phyloP scores from a whole-genome alignment of 2,329 filamentous ascomycete species.

The Aspergillus sp. region DNA sequence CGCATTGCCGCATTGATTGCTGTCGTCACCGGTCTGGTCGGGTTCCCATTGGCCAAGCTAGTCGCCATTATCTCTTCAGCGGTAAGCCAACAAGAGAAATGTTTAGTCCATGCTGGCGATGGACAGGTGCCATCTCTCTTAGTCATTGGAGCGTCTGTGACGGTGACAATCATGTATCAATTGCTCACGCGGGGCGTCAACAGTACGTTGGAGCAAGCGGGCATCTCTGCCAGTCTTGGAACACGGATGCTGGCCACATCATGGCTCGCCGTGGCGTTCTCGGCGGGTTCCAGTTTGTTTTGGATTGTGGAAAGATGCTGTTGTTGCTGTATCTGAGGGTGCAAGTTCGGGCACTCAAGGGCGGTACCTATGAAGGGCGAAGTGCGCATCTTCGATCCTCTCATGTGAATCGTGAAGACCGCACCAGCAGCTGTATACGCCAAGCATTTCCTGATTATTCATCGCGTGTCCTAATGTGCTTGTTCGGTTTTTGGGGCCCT shows the following conservation, averaged over 20 bases:
- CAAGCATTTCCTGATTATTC: slow-evolving; percentile 1
- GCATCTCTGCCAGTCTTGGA: slow-evolving; percentile 7
- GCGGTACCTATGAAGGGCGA: slow-evolving; percentile 1
- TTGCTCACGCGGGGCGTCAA: slow-evolving; percentile 5
- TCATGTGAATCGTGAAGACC: neutral
- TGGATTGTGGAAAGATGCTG: slow-evolving; percentile 10
- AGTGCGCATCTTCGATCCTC: neutral
- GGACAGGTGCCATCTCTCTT: slow-evolving; percentile 7
- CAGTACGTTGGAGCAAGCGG: slow-evolving; percentile 1
- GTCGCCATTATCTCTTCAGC: slow-evolving; percentile 3
- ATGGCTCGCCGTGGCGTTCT: slow-evolving; percentile 10
- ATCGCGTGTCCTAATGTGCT: slow-evolving; percentile 2
- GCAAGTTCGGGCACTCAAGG: slow-evolving; percentile 5
- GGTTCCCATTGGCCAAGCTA: slow-evolving; percentile 8
- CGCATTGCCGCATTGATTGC: slow-evolving; percentile 5
- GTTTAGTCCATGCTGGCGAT: neutral
- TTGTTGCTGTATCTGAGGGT: slow-evolving; percentile 8
- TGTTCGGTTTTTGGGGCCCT: neutral
- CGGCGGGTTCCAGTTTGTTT: slow-evolving; percentile 3
- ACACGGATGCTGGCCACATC: slow-evolving; percentile 7
- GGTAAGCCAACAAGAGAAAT: slow-evolving; percentile 9
- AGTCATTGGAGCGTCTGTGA: slow-evolving; percentile 6
- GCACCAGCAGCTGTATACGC: neutral
- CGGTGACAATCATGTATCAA: slow-evolving; percentile 8
- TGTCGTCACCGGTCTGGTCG: slow-evolving; percentile 5